These are phyloP conservation scores for Quercus robur DNA, from an alignment of 306 rosid species.

Conservation along the genomic window DNA sequence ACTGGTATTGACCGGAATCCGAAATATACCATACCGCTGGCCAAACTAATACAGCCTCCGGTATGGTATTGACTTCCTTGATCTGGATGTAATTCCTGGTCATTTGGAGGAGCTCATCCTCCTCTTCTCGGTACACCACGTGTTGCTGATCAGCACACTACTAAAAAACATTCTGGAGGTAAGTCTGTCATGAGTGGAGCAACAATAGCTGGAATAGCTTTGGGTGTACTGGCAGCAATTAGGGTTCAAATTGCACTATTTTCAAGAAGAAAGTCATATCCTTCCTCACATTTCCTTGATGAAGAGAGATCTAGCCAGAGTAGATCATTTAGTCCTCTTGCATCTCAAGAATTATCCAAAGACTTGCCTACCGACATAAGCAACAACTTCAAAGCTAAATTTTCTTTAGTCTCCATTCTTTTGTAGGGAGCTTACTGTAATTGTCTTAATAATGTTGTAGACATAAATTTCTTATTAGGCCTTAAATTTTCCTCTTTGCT, in stretches of 20 bases:
- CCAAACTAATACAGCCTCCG: no score
- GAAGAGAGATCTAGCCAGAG: slow-evolving; percentile 48
- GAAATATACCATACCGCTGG: no score
- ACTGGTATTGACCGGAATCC: no score
- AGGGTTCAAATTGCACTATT: slow-evolving; percentile 29
- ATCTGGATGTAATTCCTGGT: slow-evolving; percentile 81
- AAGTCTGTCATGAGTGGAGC: slow-evolving; percentile 38
- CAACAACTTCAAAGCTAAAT: slow-evolving; percentile 44
- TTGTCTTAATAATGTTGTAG: not conserved
- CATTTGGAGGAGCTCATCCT: slow-evolving; percentile 69
- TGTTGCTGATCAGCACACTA: slow-evolving; percentile 5
- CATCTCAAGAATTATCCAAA: slow-evolving; percentile 56
- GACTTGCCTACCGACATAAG: slow-evolving; percentile 21
- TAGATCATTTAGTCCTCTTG: slow-evolving; percentile 47
- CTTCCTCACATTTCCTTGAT: slow-evolving; percentile 55
- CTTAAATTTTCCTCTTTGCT: not conserved
- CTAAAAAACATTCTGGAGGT: not conserved
- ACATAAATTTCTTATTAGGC: slow-evolving; percentile 7
- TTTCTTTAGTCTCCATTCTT: not conserved
- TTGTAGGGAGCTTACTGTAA: not conserved
- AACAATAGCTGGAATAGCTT: slow-evolving; percentile 48
- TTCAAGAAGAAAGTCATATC: slow-evolving; percentile 40
- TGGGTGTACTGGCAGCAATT: slow-evolving; percentile 37
- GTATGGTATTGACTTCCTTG: not conserved
- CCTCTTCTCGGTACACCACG: slow-evolving; percentile 59